Percentiles rank a stretch among this genome's conserved stretches.
Evolutionary conservation across 306 rosid species (phyloP).

Genomic region (Lathyrus sativus): DNA sequence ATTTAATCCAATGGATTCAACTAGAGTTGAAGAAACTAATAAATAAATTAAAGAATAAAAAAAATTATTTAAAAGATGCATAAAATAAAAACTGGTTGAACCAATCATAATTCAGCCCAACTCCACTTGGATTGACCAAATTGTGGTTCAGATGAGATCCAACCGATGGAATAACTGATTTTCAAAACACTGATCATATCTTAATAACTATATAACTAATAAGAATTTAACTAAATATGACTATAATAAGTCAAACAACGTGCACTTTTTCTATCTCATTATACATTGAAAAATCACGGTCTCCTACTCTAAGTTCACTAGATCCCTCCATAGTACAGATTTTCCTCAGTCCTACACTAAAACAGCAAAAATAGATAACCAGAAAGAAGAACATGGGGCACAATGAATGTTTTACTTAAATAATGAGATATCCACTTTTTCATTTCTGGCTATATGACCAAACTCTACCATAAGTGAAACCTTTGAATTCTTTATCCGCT

Average conservation of each 20-base stretch:
- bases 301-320: slow-evolving; percentile 27
- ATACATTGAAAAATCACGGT: slow-evolving; percentile 17
- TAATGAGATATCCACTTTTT: slow-evolving; percentile 3
- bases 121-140: no score
- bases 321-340: slow-evolving; percentile 3
- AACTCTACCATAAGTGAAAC: slow-evolving; percentile 23
- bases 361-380: slow-evolving; percentile 39
- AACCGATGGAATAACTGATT: no score
- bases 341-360: slow-evolving; percentile 33
- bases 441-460: slow-evolving; percentile 4
- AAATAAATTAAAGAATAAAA: no score
- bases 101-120: no score
- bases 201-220: background rate
- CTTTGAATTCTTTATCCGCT: slow-evolving; percentile 27
- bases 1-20: no score
- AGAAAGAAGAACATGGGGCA: slow-evolving; percentile 27
- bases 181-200: no score
- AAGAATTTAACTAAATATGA: background rate
- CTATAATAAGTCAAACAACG: slow-evolving; percentile 3
- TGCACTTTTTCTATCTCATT: background rate
- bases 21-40: no score
- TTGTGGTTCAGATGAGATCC: no score
- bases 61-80: no score
- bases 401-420: slow-evolving; percentile 11
- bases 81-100: no score